These are phyloP conservation scores for Penicillium sp. DNA, from an alignment of 2,329 filamentous ascomycete genomes.

Conservation along the genomic window DNA sequence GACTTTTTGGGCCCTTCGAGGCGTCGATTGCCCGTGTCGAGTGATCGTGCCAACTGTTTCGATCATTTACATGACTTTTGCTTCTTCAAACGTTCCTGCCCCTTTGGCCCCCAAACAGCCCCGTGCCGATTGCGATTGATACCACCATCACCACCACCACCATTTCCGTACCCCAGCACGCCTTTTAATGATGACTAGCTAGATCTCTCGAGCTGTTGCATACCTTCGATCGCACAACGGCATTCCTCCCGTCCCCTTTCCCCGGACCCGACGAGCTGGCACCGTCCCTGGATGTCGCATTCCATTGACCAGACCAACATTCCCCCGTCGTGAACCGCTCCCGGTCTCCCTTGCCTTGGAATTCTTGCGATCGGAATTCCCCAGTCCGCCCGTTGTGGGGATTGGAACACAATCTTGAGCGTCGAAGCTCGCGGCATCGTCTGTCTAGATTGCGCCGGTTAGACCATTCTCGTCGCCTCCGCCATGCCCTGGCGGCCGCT, in stretches of 20 bases:
- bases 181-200: conserved; percentile 17
- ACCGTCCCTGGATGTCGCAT: conserved; percentile 30
- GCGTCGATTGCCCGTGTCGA: conserved; percentile 3
- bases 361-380: conserved; percentile 19
- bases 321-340: conserved; percentile 17
- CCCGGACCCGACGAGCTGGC: conserved; percentile 13
- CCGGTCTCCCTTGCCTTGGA: conserved; percentile 13
- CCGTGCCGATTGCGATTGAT: background rate
- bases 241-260: conserved; percentile 25
- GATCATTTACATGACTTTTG: background rate
- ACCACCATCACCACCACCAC: background rate
- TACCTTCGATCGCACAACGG: conserved; percentile 16
- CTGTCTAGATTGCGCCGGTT: conserved; percentile 4
- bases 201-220: conserved; percentile 24
- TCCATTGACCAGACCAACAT: conserved; percentile 29
- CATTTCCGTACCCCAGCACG: background rate
- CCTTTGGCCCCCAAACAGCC: conserved; percentile 11
- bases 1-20: conserved; percentile 13
- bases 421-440: conserved; percentile 12
- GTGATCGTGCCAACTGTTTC: background rate
- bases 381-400: conserved; percentile 23
- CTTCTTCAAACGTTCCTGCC: conserved; percentile 6
- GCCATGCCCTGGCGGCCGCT: conserved; percentile 95
- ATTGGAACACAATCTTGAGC: conserved; percentile 18
- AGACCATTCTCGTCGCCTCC: conserved; percentile 22